Conservation (phyloP, 179 eudicot species). For the Drosera spatulata region DNA sequence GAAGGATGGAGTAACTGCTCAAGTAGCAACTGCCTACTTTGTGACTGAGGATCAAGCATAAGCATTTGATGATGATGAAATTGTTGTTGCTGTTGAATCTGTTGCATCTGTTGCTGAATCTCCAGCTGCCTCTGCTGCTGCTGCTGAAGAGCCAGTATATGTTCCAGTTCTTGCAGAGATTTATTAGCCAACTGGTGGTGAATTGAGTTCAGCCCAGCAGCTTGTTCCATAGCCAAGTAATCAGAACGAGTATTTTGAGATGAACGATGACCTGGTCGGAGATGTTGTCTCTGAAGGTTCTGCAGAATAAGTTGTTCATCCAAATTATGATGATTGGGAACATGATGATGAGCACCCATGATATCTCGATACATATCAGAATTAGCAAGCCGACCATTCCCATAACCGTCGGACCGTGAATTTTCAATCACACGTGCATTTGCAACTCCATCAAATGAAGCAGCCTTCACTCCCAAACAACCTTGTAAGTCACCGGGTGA, state of each 20-base stretch:
- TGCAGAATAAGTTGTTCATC: conserved; percentile 50
- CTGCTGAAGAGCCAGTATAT: conserved; percentile 47
- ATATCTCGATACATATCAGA: conserved; percentile 42
- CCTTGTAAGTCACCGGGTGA: conserved; percentile 32
- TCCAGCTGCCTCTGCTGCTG: conserved; percentile 32
- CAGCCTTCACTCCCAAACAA: conserved; percentile 27
- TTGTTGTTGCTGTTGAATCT: conserved; percentile 24
- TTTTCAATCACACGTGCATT: conserved; percentile 38
- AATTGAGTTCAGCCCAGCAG: conserved; percentile 26
- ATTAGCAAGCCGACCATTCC: conserved; percentile 31
- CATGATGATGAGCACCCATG: conserved; percentile 44
- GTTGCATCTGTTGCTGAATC: conserved; percentile 44
- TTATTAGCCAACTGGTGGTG: conserved; percentile 52
- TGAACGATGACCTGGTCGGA: conserved; percentile 38
- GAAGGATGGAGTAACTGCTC: conserved; percentile 57
- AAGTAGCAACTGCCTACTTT: conserved; percentile 59
- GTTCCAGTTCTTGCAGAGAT: conserved; percentile 57
- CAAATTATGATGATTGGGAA: conserved; percentile 41
- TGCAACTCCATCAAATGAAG: conserved; percentile 26
- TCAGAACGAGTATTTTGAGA: conserved; percentile 42
- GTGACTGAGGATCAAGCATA: conserved; percentile 51
- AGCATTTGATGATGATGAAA: conserved; percentile 38
- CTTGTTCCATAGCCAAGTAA: conserved; percentile 43
- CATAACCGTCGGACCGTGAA: conserved; percentile 41
- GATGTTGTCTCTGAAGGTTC: conserved; percentile 44